phyloP scores from a whole-genome alignment of 345 rosid species.

The Populus tremula region DNA sequence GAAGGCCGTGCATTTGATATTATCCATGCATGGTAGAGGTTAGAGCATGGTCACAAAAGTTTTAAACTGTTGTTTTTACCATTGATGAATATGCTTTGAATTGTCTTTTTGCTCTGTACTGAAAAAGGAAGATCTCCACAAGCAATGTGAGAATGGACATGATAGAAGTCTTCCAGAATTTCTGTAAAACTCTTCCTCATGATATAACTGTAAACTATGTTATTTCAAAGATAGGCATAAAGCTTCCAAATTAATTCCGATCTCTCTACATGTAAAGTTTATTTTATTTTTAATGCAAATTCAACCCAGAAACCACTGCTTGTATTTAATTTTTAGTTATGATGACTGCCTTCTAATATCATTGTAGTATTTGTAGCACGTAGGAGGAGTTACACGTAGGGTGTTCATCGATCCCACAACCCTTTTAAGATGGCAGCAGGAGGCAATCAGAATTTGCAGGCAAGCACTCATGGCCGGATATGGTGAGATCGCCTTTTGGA shows the following conservation, averaged over 20 bases:
- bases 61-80: background rate
- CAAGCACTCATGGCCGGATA: background rate
- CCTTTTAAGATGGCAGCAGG: background rate
- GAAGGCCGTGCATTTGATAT: background rate
- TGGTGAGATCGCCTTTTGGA: background rate
- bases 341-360: background rate
- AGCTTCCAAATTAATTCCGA: background rate
- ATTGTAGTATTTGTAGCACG: background rate
- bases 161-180: background rate
- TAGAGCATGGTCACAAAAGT: background rate
- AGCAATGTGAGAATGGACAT: too few species aligned
- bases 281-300: background rate
- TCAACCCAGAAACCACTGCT: slow-evolving; percentile 4
- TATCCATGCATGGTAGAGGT: background rate
- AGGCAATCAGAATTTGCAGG: background rate
- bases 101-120: background rate
- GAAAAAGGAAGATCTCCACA: background rate
- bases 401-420: background rate
- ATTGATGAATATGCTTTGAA: background rate
- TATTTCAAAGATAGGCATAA: background rate
- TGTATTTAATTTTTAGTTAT: background rate
- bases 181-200: background rate
- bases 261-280: background rate
- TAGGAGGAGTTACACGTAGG: background rate
- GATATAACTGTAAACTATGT: background rate